These are phyloP conservation scores for Zygnema cylindricum DNA, from an alignment of 139 green algal species.

Conservation along the genomic window DNA sequence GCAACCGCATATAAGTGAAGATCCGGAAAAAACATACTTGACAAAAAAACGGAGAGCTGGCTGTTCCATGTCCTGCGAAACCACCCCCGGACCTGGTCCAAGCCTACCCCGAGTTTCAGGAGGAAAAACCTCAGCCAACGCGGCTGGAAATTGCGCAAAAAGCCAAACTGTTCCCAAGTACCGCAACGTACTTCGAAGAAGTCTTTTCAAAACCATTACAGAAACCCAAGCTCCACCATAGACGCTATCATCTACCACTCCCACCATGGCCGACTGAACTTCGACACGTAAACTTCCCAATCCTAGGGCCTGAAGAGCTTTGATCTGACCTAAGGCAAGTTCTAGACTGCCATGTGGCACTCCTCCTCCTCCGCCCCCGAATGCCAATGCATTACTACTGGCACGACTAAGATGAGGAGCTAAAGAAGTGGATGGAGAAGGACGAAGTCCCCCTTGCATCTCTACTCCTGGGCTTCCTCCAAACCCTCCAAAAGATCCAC, in stretches of 20 bases:
- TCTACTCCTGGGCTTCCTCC: neutral
- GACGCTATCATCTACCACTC: conserved; percentile 28
- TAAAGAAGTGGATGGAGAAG: neutral
- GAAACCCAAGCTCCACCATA: conserved; percentile 54
- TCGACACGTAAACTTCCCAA: neutral
- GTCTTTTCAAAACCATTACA: conserved; percentile 36
- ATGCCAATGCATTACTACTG: neutral
- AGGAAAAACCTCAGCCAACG: neutral
- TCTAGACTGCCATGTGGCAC: neutral
- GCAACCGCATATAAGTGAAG: too few species aligned
- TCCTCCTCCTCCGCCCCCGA: too few species aligned
- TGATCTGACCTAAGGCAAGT: neutral
- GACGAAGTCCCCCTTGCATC: neutral
- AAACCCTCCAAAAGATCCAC: neutral
- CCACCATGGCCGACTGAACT: conserved; percentile 32
- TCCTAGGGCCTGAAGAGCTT: neutral
- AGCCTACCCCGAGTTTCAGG: neutral
- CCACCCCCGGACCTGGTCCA: neutral
- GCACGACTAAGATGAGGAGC: neutral
- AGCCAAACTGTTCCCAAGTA: conserved; percentile 53
- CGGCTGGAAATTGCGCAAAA: conserved; percentile 20
- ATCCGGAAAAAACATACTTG: conserved; percentile 19
- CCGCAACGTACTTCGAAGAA: conserved; percentile 46
- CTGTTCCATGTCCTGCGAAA: conserved; percentile 41
- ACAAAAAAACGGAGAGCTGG: conserved; percentile 38